Conservation (phyloP, 108 stramenopile genomes). For the Fragilariopsis cylindrus region DNA sequence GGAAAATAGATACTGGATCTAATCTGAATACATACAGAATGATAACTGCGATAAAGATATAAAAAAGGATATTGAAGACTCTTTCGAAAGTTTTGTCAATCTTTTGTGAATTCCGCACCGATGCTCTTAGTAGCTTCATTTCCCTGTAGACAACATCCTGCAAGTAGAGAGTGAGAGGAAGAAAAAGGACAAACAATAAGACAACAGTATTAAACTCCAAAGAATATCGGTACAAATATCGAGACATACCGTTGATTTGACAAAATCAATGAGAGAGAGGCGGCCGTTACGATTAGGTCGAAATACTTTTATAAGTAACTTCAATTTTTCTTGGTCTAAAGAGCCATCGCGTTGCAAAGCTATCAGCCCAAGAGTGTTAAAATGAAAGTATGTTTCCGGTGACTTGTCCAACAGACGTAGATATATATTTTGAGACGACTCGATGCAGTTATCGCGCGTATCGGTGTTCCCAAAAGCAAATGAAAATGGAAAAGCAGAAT, state of each 20-base stretch:
- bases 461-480: conserved; percentile 59
- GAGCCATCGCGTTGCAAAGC: conserved; percentile 43
- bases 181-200: background rate
- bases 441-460: conserved; percentile 57
- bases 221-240: conserved; percentile 5
- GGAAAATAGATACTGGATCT: conserved; percentile 19
- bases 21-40: conserved; percentile 32
- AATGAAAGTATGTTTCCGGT: conserved; percentile 33
- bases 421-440: conserved; percentile 60
- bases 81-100: conserved; percentile 64
- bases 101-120: conserved; percentile 59
- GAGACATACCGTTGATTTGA: conserved; percentile 36
- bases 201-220: background rate
- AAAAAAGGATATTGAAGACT: conserved; percentile 59
- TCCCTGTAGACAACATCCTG: conserved; percentile 67
- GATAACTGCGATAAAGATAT: conserved; percentile 38
- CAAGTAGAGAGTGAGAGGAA: conserved; percentile 21
- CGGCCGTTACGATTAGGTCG: conserved; percentile 63
- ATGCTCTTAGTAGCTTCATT: conserved; percentile 59
- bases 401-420: conserved; percentile 23
- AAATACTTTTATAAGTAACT: conserved; percentile 53
- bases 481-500: conserved; percentile 56
- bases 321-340: conserved; percentile 46
- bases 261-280: conserved; percentile 63
- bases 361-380: conserved; percentile 48